phyloP scores from a whole-genome alignment of 768 basidiomycete genomes.

The Lentinula detonsa region DNA sequence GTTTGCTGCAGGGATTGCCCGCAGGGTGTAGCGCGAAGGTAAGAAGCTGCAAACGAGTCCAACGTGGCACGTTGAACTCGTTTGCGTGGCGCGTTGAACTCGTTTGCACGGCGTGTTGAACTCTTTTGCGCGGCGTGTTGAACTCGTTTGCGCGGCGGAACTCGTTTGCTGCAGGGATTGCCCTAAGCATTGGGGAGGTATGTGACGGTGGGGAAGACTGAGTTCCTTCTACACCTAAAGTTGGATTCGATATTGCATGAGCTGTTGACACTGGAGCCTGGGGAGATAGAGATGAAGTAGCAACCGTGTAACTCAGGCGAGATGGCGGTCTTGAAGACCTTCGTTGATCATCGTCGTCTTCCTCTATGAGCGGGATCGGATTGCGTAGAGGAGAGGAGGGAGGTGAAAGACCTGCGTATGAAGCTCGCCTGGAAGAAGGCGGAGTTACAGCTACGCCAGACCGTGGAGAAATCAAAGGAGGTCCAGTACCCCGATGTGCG shows the following conservation, averaged over 20 bases:
- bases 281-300: background rate
- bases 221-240: background rate
- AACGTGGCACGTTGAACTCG: too few species aligned
- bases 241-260: background rate
- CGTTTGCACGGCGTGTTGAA: too few species aligned
- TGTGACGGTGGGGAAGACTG: constrained; percentile 12
- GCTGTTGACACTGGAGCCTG: background rate
- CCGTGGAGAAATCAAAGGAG: background rate
- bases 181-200: constrained; percentile 6
- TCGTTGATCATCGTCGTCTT: background rate
- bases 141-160: too few species aligned
- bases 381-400: constrained; percentile 1
- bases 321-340: too few species aligned
- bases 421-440: background rate
- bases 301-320: background rate
- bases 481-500: background rate
- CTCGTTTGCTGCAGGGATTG: too few species aligned
- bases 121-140: too few species aligned
- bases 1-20: too few species aligned
- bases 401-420: background rate
- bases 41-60: too few species aligned
- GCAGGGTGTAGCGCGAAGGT: too few species aligned
- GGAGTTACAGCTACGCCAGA: background rate
- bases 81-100: too few species aligned
- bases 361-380: background rate